Base-by-base conservation (phyloP, 768 basidiomycete genomes). In the Kwoniella shandongensis region DNA sequence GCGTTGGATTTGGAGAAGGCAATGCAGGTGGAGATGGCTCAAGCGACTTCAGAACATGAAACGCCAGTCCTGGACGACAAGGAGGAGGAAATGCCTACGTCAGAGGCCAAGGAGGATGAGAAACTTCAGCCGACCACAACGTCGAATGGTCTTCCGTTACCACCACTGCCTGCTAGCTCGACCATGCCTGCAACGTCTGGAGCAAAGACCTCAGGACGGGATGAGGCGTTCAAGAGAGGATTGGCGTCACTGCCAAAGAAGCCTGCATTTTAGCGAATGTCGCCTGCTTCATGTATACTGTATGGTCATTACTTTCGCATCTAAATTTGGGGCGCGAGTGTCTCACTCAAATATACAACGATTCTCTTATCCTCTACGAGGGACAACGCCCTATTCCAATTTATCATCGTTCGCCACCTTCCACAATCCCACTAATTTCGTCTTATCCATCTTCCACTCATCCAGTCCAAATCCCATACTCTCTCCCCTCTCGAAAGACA, bases 1-100 rank as follows among this genome's bases (percentile, higher is more conserved):
- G 70, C 70, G 6, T 53, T 57, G n/a, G 70, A 69, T 39, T 49
- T 72, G 13, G 62, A 66, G 57, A 59, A 27, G 48, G 70, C 69
- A 58, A 50, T 72, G 45, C 5, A 27, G 22, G 40, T 22, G 32
- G 50, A 23, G 38, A 20, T 39, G 38, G 50, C 38, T 13, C 36
- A 18, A 12, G 50, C 22, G 22, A 7, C 13, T 13, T 32, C 32
- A 13, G 32, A 32, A 32, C 13, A 6, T 32, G 32, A 6, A 13
- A 6, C 30, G 32, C 15, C 12, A 47, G 17, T 8, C 4, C 3
- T n/a, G 17, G 27, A 17, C 23, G 45, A 26, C 15, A 26, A 13
- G 7, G 45, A 27, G 23, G 27, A 30, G 22, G 11, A 15, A 5
- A 5, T 17, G 45, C 26, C 45, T 29, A 27, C n/a, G 23, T 23